Base-by-base conservation (phyloP, 352 stramenopile genomes). In the Achlya hypogyna region DNA sequence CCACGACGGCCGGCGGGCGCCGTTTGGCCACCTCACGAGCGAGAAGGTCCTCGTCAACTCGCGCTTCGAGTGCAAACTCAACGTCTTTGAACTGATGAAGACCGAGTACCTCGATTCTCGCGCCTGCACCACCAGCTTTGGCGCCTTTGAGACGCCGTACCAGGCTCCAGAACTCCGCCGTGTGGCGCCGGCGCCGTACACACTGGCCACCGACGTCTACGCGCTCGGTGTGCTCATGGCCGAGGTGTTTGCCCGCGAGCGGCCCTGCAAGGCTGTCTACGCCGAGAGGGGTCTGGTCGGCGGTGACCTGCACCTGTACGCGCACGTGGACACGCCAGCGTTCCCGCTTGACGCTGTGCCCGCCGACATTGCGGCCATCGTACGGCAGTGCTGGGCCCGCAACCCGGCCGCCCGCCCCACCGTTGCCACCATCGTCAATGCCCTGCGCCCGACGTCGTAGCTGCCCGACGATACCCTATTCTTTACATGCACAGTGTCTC, bases 1-100 rank as follows among this genome's bases (percentile, higher is more conserved):
- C 12, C 63, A 70, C 56, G 40, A 27, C 27, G 12, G 20, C 9
- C 28, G 38, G 2, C 10, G 35, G 4, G 16, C 52, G 18, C 25
- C 38, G 32, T 64, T 32, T 20, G 54, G 40, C 32, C 2, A 25
- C 14, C 25, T 64, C 23, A 32, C 32, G 5, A 22, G 32, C 12
- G 54, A 64, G 16, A 64, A 64, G 52, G 38, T 51, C 18, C 54
- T 64, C 54, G 54, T 64, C 28, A 47, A 64, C 23, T 25, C 31
- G 1, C 27, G 12, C 12, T 23, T 64, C 35, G 35, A 51, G 22
- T 45, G 32, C 54, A 64, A 64, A 38, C 35, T 64, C 34, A 64
- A 64, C 27, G 54, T 64, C 18, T 38, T 64, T 38, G n/a, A 45
- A 38, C 54, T 64, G 22, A 45, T 64, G 22, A 38, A 52, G 25